These are phyloP conservation scores for Protea cynaroides DNA, from an alignment of 164 flowering plant genomes.

Conservation along the genomic window DNA sequence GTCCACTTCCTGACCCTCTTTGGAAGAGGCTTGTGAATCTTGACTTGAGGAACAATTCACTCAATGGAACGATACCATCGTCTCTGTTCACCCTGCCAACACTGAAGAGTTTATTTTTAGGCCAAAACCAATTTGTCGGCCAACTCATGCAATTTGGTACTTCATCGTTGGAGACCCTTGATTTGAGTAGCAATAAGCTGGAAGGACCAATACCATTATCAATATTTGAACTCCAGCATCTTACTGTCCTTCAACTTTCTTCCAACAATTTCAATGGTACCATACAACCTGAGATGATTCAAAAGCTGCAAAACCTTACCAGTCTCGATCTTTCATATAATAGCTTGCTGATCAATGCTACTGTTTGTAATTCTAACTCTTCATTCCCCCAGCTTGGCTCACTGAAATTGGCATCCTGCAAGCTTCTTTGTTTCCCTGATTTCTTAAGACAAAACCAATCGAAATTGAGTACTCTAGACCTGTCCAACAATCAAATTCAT, in stretches of 20 bases:
- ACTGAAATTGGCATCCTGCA: constrained; percentile 35
- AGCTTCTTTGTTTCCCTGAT: constrained; percentile 21
- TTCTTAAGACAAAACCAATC: constrained; percentile 17
- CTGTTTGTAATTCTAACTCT: background rate
- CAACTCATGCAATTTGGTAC: constrained; percentile 9
- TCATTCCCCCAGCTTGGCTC: constrained; percentile 15
- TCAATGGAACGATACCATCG: constrained; percentile 35
- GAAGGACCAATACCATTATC: constrained; percentile 31
- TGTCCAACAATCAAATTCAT: constrained; percentile 30
- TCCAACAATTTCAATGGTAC: constrained; percentile 35
- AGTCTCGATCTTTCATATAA: constrained; percentile 36
- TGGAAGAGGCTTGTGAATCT: constrained; percentile 24
- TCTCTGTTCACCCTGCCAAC: constrained; percentile 35
- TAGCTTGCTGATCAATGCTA: constrained; percentile 13
- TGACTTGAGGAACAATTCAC: constrained; percentile 26
- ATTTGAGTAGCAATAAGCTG: constrained; percentile 24
- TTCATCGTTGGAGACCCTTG: constrained; percentile 13
- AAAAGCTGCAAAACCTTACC: constrained; percentile 20
- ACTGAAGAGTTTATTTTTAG: constrained; percentile 24
- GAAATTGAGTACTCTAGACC: constrained; percentile 20
- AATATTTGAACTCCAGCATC: constrained; percentile 22
- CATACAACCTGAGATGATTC: constrained; percentile 13
- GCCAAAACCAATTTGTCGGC: constrained; percentile 28
- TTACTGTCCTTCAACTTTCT: constrained; percentile 22
- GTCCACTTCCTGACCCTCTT: constrained; percentile 20